Evolutionary conservation across 371 early-diverging fungal species (phyloP).

Genomic region (Lichtheimia corymbifera): DNA sequence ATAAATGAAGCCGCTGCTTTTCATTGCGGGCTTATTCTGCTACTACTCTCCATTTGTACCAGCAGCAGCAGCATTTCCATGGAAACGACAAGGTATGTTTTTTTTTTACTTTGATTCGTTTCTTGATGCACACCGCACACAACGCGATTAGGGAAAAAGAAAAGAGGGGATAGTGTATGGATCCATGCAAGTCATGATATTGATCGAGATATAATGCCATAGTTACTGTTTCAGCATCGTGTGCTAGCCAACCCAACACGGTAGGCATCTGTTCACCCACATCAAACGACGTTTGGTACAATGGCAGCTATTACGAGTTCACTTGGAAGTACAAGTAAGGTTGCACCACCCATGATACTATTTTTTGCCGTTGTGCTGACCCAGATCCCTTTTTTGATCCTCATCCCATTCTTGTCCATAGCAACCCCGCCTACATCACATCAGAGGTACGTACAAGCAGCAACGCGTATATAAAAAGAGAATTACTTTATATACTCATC

Average conservation of each 20-base stretch:
- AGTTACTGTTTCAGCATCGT: constrained; percentile 36
- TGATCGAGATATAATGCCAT: background rate
- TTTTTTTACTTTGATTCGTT: background rate
- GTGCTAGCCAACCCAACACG: constrained; percentile 32
- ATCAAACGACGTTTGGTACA: constrained; percentile 32
- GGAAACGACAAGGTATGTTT: constrained; percentile 16
- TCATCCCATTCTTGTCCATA: constrained; percentile 10
- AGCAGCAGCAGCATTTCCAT: background rate
- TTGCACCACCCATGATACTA: background rate
- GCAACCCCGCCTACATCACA: constrained; percentile 25
- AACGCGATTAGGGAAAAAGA: too few relatives aligned
- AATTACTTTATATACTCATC: too few relatives aligned
- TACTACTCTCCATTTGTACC: background rate
- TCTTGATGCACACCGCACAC: background rate
- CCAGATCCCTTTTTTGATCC: background rate
- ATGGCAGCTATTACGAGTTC: constrained; percentile 38
- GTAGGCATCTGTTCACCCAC: constrained; percentile 38
- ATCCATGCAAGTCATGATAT: background rate
- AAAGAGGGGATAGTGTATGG: too few relatives aligned
- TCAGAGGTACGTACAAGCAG: constrained; percentile 20
- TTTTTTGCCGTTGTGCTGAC: too few relatives aligned
- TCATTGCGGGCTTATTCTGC: constrained; percentile 8
- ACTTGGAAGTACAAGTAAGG: constrained; percentile 51
- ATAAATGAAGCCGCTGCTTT: constrained; percentile 13
- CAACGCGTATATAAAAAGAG: background rate